phyloP scores from a whole-genome alignment of 1,139 yeast genomes.

The Hyphopichia khmerensis region DNA sequence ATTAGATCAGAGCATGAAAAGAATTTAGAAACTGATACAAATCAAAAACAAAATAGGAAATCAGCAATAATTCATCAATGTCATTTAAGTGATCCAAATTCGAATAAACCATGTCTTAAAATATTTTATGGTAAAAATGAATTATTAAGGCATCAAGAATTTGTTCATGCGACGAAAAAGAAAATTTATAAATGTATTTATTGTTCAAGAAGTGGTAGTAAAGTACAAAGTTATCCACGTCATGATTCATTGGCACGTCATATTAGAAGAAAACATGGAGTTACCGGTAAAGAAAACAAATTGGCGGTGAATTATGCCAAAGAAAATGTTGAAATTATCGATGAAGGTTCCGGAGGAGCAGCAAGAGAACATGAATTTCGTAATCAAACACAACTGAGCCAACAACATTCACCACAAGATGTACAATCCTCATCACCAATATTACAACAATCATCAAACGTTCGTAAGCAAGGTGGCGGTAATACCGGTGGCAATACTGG shows the following conservation, averaged over 20 bases:
- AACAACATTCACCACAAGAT: neutral
- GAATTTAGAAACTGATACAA: slow-evolving; percentile 9
- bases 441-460: slow-evolving; percentile 22
- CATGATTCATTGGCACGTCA: slow-evolving; percentile 50
- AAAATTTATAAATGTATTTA: slow-evolving; percentile 45
- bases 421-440: too few species aligned
- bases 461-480: too few species aligned
- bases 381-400: neutral
- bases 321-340: slow-evolving; percentile 34
- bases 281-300: slow-evolving; percentile 47
- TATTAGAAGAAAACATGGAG: slow-evolving; percentile 46
- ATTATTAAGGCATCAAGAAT: slow-evolving; percentile 46
- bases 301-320: slow-evolving; percentile 50
- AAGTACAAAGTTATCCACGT: slow-evolving; percentile 45
- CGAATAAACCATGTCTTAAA: slow-evolving; percentile 34
- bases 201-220: slow-evolving; percentile 31
- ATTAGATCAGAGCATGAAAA: slow-evolving; percentile 7
- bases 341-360: slow-evolving; percentile 1
- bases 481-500: too few species aligned
- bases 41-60: slow-evolving; percentile 19
- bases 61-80: slow-evolving; percentile 44
- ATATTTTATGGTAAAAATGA: slow-evolving; percentile 49
- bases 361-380: neutral
- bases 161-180: slow-evolving; percentile 49
- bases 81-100: slow-evolving; percentile 37